Base-by-base conservation (phyloP, 2,329 filamentous ascomycete genomes). In the Septoria linicola region DNA sequence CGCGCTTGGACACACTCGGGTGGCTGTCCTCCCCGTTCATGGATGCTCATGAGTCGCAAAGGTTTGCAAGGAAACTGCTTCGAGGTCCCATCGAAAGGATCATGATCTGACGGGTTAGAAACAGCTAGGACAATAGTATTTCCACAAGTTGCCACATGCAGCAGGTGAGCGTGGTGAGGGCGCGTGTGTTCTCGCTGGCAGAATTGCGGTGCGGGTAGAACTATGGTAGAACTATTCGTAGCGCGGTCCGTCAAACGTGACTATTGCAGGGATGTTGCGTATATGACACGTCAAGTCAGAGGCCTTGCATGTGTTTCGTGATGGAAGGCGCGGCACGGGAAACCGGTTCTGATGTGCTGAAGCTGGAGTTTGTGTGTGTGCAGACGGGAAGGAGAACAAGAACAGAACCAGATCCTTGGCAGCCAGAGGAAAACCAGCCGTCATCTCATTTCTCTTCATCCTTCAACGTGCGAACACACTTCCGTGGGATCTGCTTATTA, bases 81-180 rank as follows among this genome's bases (percentile, higher is more conserved):
- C 8, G 16, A 4, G 11, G 19, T 21, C 19, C 30, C 20, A 20
- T 25, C 34, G 1, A 14, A 30, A 32, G 36, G 16, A 40, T 30
- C 20, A 20, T 13, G 19, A 31, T 2, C 36, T 8, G 23, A 31
- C 14, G 8, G 32, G 34, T 34, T 32, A 47, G 36, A 37, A 30
- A 21, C 44, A 14, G 14, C 14, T 36, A 36, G 2, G 3, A 20
- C 8, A n/a, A 16, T 30, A 20, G 34, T 3, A 35, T 47, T 40
- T 14, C 44, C 44, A 40, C 44, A 47, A 11, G 36, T 42, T 42
- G 31, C 37, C 44, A 23, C 14, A 40, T 40, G 44, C 46, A 37
- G 30, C 25, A 42, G 37, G 30, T 41, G 39, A 42, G 14, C 14
- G 36, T 34, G 37, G 30, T 41, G 39, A 42, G 14, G 21, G 36